Evolutionary conservation across 352 stramenopile genomes (phyloP).

Genomic region (Phytophthora meadii): DNA sequence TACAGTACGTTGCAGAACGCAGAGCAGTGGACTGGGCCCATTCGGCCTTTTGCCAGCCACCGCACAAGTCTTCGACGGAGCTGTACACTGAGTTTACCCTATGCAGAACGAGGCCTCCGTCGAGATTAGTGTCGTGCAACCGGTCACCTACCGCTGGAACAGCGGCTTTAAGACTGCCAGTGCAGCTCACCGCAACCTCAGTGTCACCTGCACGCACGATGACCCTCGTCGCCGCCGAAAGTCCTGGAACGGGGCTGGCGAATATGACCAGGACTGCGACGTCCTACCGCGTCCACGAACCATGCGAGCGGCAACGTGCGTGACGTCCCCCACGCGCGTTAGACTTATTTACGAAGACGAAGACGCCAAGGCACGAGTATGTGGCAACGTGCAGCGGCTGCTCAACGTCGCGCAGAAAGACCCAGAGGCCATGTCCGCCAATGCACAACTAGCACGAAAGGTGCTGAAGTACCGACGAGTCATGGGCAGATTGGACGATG

Average conservation of each 20-base stretch:
- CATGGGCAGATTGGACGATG: slow-evolving; percentile 38
- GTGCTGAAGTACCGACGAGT: slow-evolving; percentile 49
- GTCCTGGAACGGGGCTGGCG: slow-evolving; percentile 33
- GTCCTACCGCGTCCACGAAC: slow-evolving; percentile 15
- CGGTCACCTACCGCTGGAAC: slow-evolving; percentile 40
- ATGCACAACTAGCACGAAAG: slow-evolving; percentile 44
- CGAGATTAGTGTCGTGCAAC: slow-evolving; percentile 13
- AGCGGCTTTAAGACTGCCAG: slow-evolving; percentile 16
- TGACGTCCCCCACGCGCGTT: slow-evolving; percentile 34
- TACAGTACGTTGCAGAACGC: slow-evolving; percentile 5
- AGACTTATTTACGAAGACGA: slow-evolving; percentile 51
- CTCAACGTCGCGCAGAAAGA: slow-evolving; percentile 47
- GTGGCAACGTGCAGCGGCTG: slow-evolving; percentile 42
- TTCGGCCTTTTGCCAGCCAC: slow-evolving; percentile 39
- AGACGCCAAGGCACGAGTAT: slow-evolving; percentile 42
- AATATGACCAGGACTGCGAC: slow-evolving; percentile 14
- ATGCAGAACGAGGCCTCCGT: slow-evolving; percentile 25
- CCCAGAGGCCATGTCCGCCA: slow-evolving; percentile 31
- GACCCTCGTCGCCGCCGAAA: slow-evolving; percentile 20
- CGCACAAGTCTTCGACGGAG: slow-evolving; percentile 18
- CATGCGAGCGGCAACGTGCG: neutral
- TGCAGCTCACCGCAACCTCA: slow-evolving; percentile 20
- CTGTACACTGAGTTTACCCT: slow-evolving; percentile 1
- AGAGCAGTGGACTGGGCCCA: slow-evolving; percentile 9
- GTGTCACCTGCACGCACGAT: slow-evolving; percentile 23